These are phyloP conservation scores for Lachnellula hyalina DNA, from an alignment of 2,329 filamentous ascomycete genomes.

Conservation along the genomic window DNA sequence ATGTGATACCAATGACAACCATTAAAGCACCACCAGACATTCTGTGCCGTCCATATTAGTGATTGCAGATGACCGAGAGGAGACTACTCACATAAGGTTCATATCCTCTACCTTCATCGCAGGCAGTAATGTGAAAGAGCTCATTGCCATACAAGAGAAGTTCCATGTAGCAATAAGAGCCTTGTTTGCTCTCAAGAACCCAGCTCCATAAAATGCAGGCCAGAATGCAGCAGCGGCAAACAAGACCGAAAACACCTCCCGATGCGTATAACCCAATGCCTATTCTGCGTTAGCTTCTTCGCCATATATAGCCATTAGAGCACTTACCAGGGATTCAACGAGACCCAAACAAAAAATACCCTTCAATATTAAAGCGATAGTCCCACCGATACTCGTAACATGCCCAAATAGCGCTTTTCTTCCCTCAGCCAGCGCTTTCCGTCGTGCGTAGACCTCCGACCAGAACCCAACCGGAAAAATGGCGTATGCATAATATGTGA, in stretches of 20 bases:
- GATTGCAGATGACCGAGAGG: not conserved
- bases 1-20: conserved; percentile 68
- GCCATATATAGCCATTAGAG: not conserved
- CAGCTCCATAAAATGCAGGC: conserved; percentile 67
- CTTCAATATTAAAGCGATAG: conserved; percentile 58
- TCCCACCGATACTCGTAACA: conserved; percentile 53
- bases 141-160: conserved; percentile 75
- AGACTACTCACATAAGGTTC: conserved; percentile 59
- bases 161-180: conserved; percentile 66
- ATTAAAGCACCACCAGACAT: conserved; percentile 73
- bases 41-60: conserved; percentile 38
- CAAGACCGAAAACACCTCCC: conserved; percentile 77
- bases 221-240: conserved; percentile 74
- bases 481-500: conserved; percentile 84
- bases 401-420: conserved; percentile 64
- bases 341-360: conserved; percentile 63
- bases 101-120: conserved; percentile 80
- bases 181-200: conserved; percentile 64
- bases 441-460: conserved; percentile 85
- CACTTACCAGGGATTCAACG: conserved; percentile 68
- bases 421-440: conserved; percentile 64
- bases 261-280: conserved; percentile 88
- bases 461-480: conserved; percentile 93
- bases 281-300: conserved; percentile 34
- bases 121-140: conserved; percentile 81